These are phyloP conservation scores for Typha latifolia DNA, from an alignment of 176 grass and related monocot genomes.

Conservation along the genomic window DNA sequence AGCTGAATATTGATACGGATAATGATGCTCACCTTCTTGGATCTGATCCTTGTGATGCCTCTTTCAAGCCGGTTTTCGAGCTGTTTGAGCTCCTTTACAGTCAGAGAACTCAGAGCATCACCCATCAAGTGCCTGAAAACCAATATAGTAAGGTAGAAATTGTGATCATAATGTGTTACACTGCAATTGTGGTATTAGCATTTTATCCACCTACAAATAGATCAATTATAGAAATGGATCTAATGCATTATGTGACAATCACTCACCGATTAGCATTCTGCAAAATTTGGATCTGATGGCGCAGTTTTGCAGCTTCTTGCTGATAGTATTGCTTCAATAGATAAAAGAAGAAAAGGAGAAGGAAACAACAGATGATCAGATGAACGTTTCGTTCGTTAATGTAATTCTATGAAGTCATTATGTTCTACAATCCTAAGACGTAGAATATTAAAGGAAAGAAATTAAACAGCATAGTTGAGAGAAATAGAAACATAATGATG, in stretches of 20 bases:
- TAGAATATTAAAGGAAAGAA: no score
- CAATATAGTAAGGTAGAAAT: neutral
- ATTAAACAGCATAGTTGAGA: no score
- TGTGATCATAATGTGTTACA: no score
- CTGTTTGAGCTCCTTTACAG: conserved; percentile 67
- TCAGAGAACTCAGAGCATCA: conserved; percentile 42
- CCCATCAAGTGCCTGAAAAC: conserved; percentile 46
- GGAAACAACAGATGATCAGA: no score
- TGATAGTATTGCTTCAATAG: conserved; percentile 68
- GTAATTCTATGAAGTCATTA: no score
- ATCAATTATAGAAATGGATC: neutral
- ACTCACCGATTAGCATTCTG: conserved; percentile 70
- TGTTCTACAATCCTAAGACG: no score
- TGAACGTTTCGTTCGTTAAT: no score
- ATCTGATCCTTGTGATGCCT: conserved; percentile 67
- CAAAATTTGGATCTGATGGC: conserved; percentile 81
- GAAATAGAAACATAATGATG: no score
- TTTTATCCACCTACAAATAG: neutral
- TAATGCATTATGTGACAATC: neutral
- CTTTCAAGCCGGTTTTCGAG: conserved; percentile 66
- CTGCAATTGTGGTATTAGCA: no score
- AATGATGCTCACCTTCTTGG: conserved; percentile 41
- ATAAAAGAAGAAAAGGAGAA: neutral
- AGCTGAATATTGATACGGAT: neutral
- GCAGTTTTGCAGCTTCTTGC: conserved; percentile 71